Percentiles rank a stretch among this genome's conserved stretches.
phyloP scores from a whole-genome alignment of 2,329 filamentous ascomycete genomes.

The Alternaria alternata region DNA sequence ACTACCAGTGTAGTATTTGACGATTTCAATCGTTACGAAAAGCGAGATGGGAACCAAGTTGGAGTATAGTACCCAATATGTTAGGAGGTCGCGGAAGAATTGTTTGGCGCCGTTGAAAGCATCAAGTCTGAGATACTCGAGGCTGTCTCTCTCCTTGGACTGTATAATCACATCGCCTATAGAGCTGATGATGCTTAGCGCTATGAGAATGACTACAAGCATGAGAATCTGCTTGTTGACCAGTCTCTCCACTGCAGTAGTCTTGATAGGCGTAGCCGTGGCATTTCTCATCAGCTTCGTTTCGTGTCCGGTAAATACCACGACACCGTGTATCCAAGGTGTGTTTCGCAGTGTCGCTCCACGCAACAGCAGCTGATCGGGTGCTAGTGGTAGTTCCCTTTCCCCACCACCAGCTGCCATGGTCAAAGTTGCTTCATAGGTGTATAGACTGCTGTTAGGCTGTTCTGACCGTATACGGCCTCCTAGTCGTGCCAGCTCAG shows the following conservation, averaged over 20 bases:
- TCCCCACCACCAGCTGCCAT: constrained; percentile 90
- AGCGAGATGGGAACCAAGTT: constrained; percentile 96
- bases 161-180: constrained; percentile 87
- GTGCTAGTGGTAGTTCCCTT: constrained; percentile 87
- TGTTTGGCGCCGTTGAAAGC: constrained; percentile 73
- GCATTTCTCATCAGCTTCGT: constrained; percentile 99
- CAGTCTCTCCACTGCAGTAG: constrained; percentile 92
- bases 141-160: constrained; percentile 65
- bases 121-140: constrained; percentile 75
- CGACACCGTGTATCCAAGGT: constrained; percentile 93
- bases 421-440: constrained; percentile 94
- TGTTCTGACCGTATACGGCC: constrained; percentile 93
- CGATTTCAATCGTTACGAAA: constrained; percentile 95
- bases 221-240: constrained; percentile 94
- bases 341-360: constrained; percentile 95
- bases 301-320: constrained; percentile 97
- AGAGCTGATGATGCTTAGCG: constrained; percentile 87
- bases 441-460: constrained; percentile 97
- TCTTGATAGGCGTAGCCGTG: constrained; percentile 95
- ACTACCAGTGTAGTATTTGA: constrained; percentile 98
- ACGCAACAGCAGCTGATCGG: constrained; percentile 90
- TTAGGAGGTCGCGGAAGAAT: constrained; percentile 94
- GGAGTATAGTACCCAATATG: constrained; percentile 98
- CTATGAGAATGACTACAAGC: constrained; percentile 82
- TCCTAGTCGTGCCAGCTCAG: constrained; percentile 83